Conservation (phyloP, 176 grass and related monocot species). For the Otatea glauca region DNA sequence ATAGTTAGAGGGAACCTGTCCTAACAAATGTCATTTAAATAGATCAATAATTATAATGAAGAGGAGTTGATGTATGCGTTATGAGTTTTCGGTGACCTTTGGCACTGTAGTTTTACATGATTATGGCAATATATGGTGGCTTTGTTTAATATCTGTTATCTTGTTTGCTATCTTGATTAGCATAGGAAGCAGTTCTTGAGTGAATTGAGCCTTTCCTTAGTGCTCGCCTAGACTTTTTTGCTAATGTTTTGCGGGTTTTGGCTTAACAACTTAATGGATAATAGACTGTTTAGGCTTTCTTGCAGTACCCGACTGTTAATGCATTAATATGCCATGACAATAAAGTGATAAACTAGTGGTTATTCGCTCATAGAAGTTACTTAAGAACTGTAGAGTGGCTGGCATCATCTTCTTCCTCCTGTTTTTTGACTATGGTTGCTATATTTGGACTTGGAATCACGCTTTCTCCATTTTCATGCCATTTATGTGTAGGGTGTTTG, state of each 20-base stretch:
- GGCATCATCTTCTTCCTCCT: neutral
- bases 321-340: neutral
- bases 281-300: neutral
- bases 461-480: neutral
- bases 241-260: neutral
- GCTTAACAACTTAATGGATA: neutral
- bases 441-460: neutral
- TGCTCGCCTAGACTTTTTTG: neutral
- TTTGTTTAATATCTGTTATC: neutral
- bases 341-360: neutral
- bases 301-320: neutral
- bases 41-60: neutral
- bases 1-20: neutral
- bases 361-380: neutral
- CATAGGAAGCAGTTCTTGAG: too few species aligned
- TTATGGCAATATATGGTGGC: neutral
- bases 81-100: neutral
- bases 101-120: neutral
- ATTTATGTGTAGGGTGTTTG: neutral
- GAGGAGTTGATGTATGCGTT: neutral
- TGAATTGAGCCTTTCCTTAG: neutral
- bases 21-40: neutral
- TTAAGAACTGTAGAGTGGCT: neutral
- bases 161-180: neutral
- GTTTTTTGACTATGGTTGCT: neutral